phyloP scores from a whole-genome alignment of 2,329 filamentous ascomycete species.

The Botrytis porri region DNA sequence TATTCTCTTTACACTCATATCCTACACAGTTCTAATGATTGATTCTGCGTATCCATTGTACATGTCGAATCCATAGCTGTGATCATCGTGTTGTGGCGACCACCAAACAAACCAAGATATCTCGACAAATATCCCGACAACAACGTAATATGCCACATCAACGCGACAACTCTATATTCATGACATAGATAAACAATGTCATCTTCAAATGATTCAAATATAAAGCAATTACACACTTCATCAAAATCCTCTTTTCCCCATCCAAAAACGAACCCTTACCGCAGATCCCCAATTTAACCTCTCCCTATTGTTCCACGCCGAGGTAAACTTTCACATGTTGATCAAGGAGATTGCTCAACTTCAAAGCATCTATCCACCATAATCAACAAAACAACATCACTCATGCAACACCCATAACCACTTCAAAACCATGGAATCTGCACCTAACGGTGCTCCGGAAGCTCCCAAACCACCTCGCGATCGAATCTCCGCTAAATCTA shows the following conservation, averaged over 20 bases:
- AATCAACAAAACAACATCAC: neutral
- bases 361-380: neutral
- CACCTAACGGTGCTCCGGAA: conserved; percentile 24
- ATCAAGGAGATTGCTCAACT: neutral
- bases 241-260: neutral
- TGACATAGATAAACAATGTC: neutral
- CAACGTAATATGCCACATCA: neutral
- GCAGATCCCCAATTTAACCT: conserved; percentile 17
- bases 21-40: neutral
- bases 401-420: conserved; percentile 12
- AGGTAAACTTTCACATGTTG: conserved; percentile 20
- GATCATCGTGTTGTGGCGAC: neutral
- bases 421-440: conserved; percentile 25
- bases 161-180: neutral
- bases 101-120: neutral
- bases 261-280: neutral
- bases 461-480: conserved; percentile 25
- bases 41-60: neutral
- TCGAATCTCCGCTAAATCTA: conserved; percentile 35
- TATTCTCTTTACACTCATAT: too few species aligned
- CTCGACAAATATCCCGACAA: neutral
- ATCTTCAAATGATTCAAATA: neutral
- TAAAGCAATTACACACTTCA: neutral
- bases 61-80: neutral
- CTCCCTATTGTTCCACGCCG: conserved; percentile 1